These are phyloP conservation scores for Tremella yokohamensis DNA, from an alignment of 768 basidiomycete species.

Conservation along the genomic window DNA sequence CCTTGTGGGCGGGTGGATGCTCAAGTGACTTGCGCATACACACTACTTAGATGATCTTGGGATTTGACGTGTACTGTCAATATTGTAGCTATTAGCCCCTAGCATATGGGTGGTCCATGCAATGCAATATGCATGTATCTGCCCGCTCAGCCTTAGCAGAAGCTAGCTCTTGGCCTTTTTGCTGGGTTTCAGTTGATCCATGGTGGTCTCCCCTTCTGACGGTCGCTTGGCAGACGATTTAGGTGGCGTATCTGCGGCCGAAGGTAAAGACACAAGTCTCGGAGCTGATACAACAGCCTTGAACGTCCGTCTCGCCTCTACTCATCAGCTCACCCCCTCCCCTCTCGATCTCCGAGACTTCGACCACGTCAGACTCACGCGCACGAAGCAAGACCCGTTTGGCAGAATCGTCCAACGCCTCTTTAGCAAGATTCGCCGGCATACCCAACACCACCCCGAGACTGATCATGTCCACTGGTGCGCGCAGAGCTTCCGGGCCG, in stretches of 20 bases:
- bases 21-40: slow-evolving; percentile 1
- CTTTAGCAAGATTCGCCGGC: slow-evolving; percentile 49
- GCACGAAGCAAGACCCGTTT: slow-evolving; percentile 43
- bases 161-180: slow-evolving; percentile 4
- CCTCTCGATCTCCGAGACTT: background rate
- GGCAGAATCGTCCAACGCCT: slow-evolving; percentile 34
- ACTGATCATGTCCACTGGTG: slow-evolving; percentile 47
- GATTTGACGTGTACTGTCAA: too few species aligned
- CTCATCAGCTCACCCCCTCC: background rate
- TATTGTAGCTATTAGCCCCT: background rate
- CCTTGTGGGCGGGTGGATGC: slow-evolving; percentile 77
- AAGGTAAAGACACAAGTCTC: slow-evolving; percentile 27
- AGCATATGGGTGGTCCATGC: background rate
- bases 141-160: background rate
- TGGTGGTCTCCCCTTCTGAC: background rate
- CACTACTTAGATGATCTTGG: too few species aligned
- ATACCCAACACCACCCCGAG: slow-evolving; percentile 48
- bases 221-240: background rate
- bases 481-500: slow-evolving; percentile 30
- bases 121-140: background rate
- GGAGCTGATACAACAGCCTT: slow-evolving; percentile 44
- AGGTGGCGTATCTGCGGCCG: background rate
- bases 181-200: background rate
- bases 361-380: slow-evolving; percentile 33
- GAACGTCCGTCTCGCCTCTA: slow-evolving; percentile 44